Percentiles rank a stretch among this genome's conserved stretches.
Evolutionary conservation across 78 protist species (phyloP).

Genomic region (Cavenderia fasciculata): DNA sequence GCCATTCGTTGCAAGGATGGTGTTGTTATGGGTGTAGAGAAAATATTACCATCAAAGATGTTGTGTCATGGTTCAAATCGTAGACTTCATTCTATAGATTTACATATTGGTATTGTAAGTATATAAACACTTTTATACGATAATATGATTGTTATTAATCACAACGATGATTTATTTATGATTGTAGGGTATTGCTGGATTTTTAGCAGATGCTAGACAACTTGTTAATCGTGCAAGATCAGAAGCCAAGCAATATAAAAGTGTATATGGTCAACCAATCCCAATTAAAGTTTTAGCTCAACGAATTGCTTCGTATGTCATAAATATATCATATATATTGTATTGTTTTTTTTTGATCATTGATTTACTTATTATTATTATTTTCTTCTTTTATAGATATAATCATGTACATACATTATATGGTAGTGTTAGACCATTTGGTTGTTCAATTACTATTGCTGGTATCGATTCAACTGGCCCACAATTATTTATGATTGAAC

Average conservation of each 20-base stretch:
- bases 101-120: slow-evolving; percentile 89
- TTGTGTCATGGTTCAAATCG: slow-evolving; percentile 84
- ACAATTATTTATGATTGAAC: slow-evolving; percentile 94
- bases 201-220: slow-evolving; percentile 94
- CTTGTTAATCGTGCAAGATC: slow-evolving; percentile 88
- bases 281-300: slow-evolving; percentile 83
- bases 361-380: neutral
- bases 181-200: slow-evolving; percentile 88
- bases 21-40: slow-evolving; percentile 98
- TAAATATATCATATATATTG: neutral
- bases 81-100: slow-evolving; percentile 91
- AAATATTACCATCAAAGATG: slow-evolving; percentile 92
- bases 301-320: slow-evolving; percentile 56
- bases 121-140: too few species aligned
- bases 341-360: neutral
- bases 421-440: slow-evolving; percentile 97
- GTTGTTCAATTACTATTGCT: slow-evolving; percentile 91
- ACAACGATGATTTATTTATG: slow-evolving; percentile 2
- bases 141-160: too few species aligned
- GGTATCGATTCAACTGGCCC: slow-evolving; percentile 89
- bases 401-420: slow-evolving; percentile 90
- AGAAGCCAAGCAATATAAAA: slow-evolving; percentile 90
- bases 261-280: slow-evolving; percentile 82
- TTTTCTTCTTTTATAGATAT: slow-evolving; percentile 5
- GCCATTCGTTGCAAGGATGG: slow-evolving; percentile 97